Conservation (phyloP, 148 eudicot species). For the Vaccinium macrocarpon region DNA sequence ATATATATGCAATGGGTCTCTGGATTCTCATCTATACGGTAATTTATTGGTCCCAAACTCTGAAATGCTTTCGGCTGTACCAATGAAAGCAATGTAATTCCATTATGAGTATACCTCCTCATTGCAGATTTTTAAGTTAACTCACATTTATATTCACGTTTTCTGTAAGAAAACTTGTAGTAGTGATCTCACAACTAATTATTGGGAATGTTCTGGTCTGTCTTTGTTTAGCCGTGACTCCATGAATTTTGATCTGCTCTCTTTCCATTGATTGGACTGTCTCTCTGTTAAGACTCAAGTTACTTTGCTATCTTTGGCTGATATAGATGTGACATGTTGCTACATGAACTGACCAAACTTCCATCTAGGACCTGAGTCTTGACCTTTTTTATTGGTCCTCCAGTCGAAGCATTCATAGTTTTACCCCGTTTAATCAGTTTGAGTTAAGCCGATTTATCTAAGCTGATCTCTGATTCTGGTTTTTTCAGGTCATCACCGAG, state of each 20-base stretch:
- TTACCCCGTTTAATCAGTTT: background rate
- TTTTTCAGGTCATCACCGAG: constrained; percentile 27
- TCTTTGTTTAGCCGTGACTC: background rate
- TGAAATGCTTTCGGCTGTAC: background rate
- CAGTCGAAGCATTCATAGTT: background rate
- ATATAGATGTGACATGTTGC: background rate
- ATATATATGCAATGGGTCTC: constrained; percentile 46
- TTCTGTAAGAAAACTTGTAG: background rate
- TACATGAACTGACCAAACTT: background rate
- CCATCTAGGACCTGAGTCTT: background rate
- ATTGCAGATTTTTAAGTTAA: background rate
- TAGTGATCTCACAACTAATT: background rate
- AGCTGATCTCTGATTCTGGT: background rate
- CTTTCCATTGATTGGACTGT: background rate
- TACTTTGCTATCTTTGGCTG: background rate
- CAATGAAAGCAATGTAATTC: background rate
- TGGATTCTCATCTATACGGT: constrained; percentile 51
- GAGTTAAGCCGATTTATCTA: no score
- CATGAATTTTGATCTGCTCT: background rate
- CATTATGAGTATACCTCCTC: background rate
- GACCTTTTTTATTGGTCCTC: background rate
- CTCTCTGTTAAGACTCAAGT: background rate
- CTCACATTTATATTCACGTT: background rate
- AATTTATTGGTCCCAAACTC: background rate
- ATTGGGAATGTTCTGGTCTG: background rate